Evolutionary conservation across 192 early-diverging fungal genomes (phyloP).

Genomic region (Gigaspora rosea): DNA sequence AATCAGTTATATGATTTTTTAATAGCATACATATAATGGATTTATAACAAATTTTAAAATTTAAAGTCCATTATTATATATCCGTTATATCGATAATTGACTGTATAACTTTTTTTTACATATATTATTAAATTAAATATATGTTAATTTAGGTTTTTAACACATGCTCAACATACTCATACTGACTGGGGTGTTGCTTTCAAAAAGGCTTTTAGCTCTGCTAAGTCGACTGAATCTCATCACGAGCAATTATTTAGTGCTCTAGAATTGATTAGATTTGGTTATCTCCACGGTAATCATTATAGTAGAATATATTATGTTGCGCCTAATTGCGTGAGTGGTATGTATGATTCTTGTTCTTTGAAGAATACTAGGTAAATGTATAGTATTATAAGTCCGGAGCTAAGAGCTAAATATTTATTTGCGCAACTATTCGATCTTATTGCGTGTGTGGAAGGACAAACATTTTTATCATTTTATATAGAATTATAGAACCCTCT

Average conservation of each 20-base stretch:
- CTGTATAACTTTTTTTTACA: constrained; percentile 25
- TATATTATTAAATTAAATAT: constrained; percentile 34
- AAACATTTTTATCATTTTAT: constrained; percentile 39
- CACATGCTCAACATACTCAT: constrained; percentile 38
- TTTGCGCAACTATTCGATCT: no score
- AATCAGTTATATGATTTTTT: no score
- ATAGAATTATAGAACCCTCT: constrained; percentile 13
- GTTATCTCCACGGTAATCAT: constrained; percentile 47
- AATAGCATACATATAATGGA: no score
- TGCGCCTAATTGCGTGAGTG: not conserved
- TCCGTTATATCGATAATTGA: not conserved
- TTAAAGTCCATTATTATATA: not conserved
- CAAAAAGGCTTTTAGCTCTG: constrained; percentile 33
- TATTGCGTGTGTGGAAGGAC: no score
- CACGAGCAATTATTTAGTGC: constrained; percentile 58
- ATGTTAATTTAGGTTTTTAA: constrained; percentile 44
- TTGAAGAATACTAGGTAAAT: constrained; percentile 27
- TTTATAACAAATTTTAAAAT: no score
- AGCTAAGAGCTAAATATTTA: no score
- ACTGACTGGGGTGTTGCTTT: constrained; percentile 47
- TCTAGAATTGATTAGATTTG: constrained; percentile 53
- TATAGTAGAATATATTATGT: constrained; percentile 49
- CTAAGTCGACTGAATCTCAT: constrained; percentile 29
- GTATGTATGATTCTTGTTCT: constrained; percentile 28
- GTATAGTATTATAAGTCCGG: no score